Evolutionary conservation across 768 basidiomycete species (phyloP), one percentile per base, ranked within the genome.

Genomic region (Russula compacta): DNA sequence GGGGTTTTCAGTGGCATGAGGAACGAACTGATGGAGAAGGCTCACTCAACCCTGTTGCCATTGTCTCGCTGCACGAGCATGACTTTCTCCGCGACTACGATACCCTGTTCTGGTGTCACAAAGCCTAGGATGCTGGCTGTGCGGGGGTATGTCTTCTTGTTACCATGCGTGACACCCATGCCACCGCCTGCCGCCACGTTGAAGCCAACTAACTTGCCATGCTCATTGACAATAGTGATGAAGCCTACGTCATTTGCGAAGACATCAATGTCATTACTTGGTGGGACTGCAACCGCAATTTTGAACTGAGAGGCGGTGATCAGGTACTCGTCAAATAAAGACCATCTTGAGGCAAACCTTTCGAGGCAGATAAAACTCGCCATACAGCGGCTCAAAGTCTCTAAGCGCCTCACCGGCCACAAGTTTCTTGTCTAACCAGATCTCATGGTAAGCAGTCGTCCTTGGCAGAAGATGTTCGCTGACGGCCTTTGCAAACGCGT

Each of bases 151-250:
- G 97, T 99, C 79, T 97, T 95, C 79, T 98, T 98, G 80, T 92
- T 95, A 38, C 93, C 93, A 68, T 98, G 95, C 1, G 97, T 98
- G 47, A 98, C 97, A 73, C 97, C 97, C 97, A 99, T 99, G 52
- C 97, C 97, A 67, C 97, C 97, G 59, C 97, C 97, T 47, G 92
- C 78, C 15, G 86, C 74, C 55, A 99, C 94, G 70, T 99, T 97
- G 81, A 97, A 99, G 46, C 97, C 97, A 56, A 80, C 79, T 19
- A 99, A 76, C 64, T 88, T 80, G 53, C 92, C 91, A 24, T 84
- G 72, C 60, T 82, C 76, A 65, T 85, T 82, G 33, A 91, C 82
- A 67, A 98, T 92, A 40, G 94, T 95, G 66, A 98, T 98, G 79
- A 94, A 97, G 7, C 97, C 97, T 14, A 98, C 77, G 72, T 99